A percentile compares a stretch with the other conserved stretches of the same genome.
phyloP scores from a whole-genome alignment of 2,329 filamentous ascomycete species.

The Clonostachys byssicola region DNA sequence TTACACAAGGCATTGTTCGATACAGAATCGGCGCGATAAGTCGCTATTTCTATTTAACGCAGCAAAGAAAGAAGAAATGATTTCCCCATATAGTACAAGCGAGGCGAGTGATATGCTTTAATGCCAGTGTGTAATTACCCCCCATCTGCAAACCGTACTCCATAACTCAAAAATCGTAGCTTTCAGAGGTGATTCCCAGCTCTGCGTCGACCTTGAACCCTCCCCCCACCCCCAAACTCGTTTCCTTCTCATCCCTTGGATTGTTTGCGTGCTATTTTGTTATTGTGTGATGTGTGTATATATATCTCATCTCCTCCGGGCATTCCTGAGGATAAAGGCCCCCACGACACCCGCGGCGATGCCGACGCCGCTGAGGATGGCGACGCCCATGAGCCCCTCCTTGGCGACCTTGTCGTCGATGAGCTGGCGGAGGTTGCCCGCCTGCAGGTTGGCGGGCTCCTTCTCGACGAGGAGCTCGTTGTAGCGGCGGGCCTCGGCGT shows the following conservation, averaged over 20 bases:
- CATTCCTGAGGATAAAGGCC: slow-evolving; percentile 77
- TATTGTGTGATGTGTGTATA: neutral
- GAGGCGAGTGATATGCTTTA: too few species aligned
- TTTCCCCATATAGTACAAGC: neutral
- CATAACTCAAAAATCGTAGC: too few species aligned
- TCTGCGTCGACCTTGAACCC: neutral
- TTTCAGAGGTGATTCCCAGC: neutral
- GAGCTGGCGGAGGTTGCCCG: slow-evolving; percentile 75
- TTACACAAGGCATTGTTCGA: too few species aligned
- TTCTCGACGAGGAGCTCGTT: slow-evolving; percentile 90
- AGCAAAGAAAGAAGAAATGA: too few species aligned
- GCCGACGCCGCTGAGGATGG: slow-evolving; percentile 89
- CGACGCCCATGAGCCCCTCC: slow-evolving; percentile 90
- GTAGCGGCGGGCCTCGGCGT: slow-evolving; percentile 88
- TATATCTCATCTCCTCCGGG: slow-evolving; percentile 47
- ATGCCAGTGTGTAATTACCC: too few species aligned
- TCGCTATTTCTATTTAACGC: too few species aligned
- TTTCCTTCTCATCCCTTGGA: neutral
- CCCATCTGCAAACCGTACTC: too few species aligned
- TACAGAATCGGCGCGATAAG: too few species aligned
- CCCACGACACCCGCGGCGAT: slow-evolving; percentile 92
- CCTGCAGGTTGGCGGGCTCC: slow-evolving; percentile 89
- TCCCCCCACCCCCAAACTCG: neutral
- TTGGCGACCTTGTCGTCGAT: slow-evolving; percentile 96
- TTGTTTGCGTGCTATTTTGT: neutral